Conservation (phyloP, 768 basidiomycete genomes). For the Sarcodon aspratus region DNA sequence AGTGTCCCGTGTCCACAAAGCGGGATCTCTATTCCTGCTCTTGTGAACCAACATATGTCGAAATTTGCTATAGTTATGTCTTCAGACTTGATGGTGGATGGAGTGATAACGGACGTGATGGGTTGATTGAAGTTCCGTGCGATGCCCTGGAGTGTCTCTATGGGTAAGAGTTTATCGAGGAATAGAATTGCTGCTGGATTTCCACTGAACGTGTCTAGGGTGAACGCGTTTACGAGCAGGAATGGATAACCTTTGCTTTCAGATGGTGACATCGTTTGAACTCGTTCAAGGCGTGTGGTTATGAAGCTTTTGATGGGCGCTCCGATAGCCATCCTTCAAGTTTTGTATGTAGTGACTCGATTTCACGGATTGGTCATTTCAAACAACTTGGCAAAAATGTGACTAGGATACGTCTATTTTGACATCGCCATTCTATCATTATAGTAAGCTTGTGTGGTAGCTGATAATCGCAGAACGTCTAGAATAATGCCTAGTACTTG, state of each 20-base stretch:
- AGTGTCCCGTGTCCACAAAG: constrained; percentile 11
- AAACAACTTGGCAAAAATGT: too few species aligned
- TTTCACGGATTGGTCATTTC: too few species aligned
- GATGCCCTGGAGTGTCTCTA: constrained; percentile 20
- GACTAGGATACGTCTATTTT: too few species aligned
- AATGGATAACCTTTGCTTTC: constrained; percentile 11
- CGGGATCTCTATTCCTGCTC: background rate
- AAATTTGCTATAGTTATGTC: constrained; percentile 15
- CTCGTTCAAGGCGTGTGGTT: too few species aligned
- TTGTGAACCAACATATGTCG: constrained; percentile 16
- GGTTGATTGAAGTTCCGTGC: constrained; percentile 36
- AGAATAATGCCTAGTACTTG: too few species aligned
- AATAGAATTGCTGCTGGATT: constrained; percentile 34
- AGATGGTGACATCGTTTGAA: too few species aligned
- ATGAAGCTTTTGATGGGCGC: too few species aligned
- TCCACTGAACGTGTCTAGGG: constrained; percentile 27
- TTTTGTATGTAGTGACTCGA: too few species aligned
- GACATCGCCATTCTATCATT: too few species aligned
- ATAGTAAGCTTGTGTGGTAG: too few species aligned
- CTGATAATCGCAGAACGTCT: too few species aligned
- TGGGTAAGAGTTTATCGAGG: constrained; percentile 17
- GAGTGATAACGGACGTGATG: constrained; percentile 24
- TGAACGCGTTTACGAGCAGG: constrained; percentile 32
- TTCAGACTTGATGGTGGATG: constrained; percentile 12
- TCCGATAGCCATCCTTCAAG: too few species aligned